Evolutionary conservation across 768 basidiomycete genomes (phyloP), one percentile per base, ranked within the genome.

Genomic region (Termitomyces sp.): DNA sequence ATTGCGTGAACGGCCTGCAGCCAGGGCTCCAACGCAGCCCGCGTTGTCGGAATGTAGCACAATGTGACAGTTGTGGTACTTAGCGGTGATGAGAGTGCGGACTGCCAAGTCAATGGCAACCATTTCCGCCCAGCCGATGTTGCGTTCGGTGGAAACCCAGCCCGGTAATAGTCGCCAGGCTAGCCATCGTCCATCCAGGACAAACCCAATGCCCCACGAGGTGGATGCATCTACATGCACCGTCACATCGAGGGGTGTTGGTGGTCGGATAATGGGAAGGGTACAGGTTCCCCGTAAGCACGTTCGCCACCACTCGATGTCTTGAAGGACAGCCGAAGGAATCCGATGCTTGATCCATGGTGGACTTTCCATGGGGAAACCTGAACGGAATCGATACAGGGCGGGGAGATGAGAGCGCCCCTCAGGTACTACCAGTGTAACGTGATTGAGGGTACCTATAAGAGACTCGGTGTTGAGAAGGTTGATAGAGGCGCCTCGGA

Each of bases 51-150:
- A 78, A 33, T 63, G 66, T 1, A 80, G 64, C 0, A 63, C 9
- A 2, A 78, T 55, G 22, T 78, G 73, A 7, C 63, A 63, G 20
- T 74, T 55, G 0, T 18, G 33, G 15, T 67, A 63, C 3, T 68
- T 67, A 0, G 60, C 46, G 0, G 69, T 58, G 8, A 76, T 58
- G 4, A 75, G 55, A 0, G 74, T 65, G 2, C 67, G 65, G 0
- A 77, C 35, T 1, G 75, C 77, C 0, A 80, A 59, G 59, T 79
- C 78, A 3, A 78, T 67, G 0, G 75, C 79, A 4, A 78, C 68
- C 68, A 79, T 76, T 59, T 81, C 79, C 0, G 74, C 78, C 79
- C 79, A 81, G 0, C 76, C 76, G 7, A 78, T 77, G n/a, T 74
- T 65, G 0, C 72, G 63, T 1, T 44, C n/a, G 7, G 5, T n/a